A percentile compares a stretch with the other conserved stretches of the same genome.
phyloP scores from a whole-genome alignment of 2,329 filamentous ascomycete genomes.

The Cadophora gregata region DNA sequence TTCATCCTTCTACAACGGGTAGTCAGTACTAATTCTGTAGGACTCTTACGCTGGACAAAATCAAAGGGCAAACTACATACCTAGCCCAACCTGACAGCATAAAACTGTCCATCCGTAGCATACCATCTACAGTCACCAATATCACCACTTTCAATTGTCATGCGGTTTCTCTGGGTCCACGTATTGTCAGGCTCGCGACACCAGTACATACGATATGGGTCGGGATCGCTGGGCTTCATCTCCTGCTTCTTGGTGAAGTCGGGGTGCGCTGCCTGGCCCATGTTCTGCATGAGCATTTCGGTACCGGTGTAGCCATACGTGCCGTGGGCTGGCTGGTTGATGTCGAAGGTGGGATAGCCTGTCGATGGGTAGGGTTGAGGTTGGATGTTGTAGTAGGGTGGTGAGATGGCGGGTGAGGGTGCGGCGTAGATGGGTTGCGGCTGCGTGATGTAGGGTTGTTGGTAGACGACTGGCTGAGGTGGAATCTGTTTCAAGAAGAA shows the following conservation, averaged over 20 bases:
- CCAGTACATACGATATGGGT: slow-evolving; percentile 65
- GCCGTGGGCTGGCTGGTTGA: slow-evolving; percentile 31
- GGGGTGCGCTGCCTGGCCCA: slow-evolving; percentile 31
- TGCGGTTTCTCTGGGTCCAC: slow-evolving; percentile 64
- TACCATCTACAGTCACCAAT: slow-evolving; percentile 63
- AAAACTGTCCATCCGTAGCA: slow-evolving; percentile 63
- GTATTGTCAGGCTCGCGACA: slow-evolving; percentile 65
- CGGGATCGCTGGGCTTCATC: slow-evolving; percentile 66
- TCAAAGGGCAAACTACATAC: not conserved
- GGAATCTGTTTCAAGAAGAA: slow-evolving; percentile 2
- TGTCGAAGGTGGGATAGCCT: slow-evolving; percentile 27
- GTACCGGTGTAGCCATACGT: slow-evolving; percentile 32
- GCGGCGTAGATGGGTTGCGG: slow-evolving; percentile 25
- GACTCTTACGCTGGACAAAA: not conserved
- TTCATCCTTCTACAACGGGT: no score
- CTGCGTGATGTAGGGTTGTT: slow-evolving; percentile 25
- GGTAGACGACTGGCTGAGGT: slow-evolving; percentile 21
- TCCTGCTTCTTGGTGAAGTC: slow-evolving; percentile 53
- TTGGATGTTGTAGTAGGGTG: slow-evolving; percentile 20
- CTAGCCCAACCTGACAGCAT: slow-evolving; percentile 57
- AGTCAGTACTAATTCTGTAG: not conserved
- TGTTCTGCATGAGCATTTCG: slow-evolving; percentile 38
- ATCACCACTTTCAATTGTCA: slow-evolving; percentile 63
- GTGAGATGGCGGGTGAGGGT: slow-evolving; percentile 4
- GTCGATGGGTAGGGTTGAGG: slow-evolving; percentile 19